phyloP scores from a whole-genome alignment of 805 yeast species.

The Sugiyamaella smithiae region DNA sequence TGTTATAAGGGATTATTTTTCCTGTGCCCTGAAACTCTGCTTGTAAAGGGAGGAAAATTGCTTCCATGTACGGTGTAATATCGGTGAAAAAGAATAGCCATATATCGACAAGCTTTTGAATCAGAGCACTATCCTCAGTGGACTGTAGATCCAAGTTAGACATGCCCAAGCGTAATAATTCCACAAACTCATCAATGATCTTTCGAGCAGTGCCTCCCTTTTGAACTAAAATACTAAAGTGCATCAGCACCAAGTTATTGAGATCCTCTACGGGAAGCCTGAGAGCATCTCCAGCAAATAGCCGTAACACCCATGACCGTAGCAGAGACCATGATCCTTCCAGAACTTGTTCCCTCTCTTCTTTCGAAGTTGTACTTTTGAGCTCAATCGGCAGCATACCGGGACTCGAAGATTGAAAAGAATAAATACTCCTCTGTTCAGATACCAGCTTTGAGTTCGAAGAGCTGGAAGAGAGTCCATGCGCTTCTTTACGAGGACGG shows the following conservation, averaged over 20 bases:
- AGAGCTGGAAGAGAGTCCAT: slow-evolving; percentile 41
- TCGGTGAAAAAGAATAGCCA: slow-evolving; percentile 60
- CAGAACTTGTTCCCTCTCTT: slow-evolving; percentile 37
- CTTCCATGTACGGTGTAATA: slow-evolving; percentile 56
- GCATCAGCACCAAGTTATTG: slow-evolving; percentile 46
- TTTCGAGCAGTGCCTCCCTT: slow-evolving; percentile 38
- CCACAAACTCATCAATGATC: slow-evolving; percentile 45
- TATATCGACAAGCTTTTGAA: slow-evolving; percentile 36
- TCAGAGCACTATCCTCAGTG: slow-evolving; percentile 31
- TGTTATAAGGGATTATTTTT: slow-evolving; percentile 37
- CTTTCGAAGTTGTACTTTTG: slow-evolving; percentile 30
- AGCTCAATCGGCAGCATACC: slow-evolving; percentile 33
- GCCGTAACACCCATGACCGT: slow-evolving; percentile 41
- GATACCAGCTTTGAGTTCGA: slow-evolving; percentile 42
- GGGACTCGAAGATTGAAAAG: slow-evolving; percentile 38
- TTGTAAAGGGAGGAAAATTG: slow-evolving; percentile 60
- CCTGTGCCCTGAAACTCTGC: slow-evolving; percentile 47
- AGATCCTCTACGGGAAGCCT: slow-evolving; percentile 57
- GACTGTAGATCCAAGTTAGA: slow-evolving; percentile 23
- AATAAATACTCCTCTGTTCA: slow-evolving; percentile 41
- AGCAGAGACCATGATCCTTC: slow-evolving; percentile 53
- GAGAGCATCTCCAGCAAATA: slow-evolving; percentile 48
- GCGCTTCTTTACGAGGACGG: slow-evolving; percentile 38
- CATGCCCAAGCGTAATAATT: slow-evolving; percentile 46
- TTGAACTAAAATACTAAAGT: slow-evolving; percentile 39